Conservation (phyloP, 176 grass and related monocot species). For the Aegilops sharonensis region DNA sequence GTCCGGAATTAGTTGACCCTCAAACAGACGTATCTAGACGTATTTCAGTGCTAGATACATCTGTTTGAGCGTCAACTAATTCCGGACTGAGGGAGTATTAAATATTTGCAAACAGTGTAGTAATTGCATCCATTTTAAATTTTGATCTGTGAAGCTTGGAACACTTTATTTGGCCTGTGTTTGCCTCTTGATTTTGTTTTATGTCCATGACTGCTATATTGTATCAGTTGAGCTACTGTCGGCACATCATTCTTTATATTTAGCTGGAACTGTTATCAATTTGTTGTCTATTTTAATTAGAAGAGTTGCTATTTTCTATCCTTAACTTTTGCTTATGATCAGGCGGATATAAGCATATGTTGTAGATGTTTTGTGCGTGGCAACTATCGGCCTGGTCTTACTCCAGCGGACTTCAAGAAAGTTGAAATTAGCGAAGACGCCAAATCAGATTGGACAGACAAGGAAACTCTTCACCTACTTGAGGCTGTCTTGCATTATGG, state of each 20-base stretch:
- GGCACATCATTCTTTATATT: background rate
- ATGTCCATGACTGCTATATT: background rate
- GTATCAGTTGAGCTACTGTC: background rate
- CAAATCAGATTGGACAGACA: constrained; percentile 95
- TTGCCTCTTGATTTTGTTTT: background rate
- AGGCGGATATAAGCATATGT: constrained; percentile 93
- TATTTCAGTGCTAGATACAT: too few relatives aligned
- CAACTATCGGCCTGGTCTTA: constrained; percentile 90
- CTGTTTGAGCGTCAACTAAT: too few relatives aligned
- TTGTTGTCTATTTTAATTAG: constrained; percentile 6
- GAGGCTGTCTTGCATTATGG: constrained; percentile 89
- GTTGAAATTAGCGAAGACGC: constrained; percentile 78
- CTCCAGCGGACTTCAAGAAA: constrained; percentile 77
- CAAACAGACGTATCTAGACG: too few relatives aligned
- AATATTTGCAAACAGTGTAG: background rate
- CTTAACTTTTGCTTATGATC: constrained; percentile 31
- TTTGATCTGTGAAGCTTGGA: background rate
- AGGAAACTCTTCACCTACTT: constrained; percentile 97
- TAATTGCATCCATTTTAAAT: background rate
- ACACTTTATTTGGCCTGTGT: background rate
- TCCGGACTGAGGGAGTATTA: background rate
- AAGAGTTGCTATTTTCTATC: background rate
- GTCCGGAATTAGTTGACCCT: too few relatives aligned
- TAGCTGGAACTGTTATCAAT: background rate
- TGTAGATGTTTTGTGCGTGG: constrained; percentile 72